Evolutionary conservation across 2,329 filamentous ascomycete species (phyloP).

Genomic region (Aspergillus neoniger): DNA sequence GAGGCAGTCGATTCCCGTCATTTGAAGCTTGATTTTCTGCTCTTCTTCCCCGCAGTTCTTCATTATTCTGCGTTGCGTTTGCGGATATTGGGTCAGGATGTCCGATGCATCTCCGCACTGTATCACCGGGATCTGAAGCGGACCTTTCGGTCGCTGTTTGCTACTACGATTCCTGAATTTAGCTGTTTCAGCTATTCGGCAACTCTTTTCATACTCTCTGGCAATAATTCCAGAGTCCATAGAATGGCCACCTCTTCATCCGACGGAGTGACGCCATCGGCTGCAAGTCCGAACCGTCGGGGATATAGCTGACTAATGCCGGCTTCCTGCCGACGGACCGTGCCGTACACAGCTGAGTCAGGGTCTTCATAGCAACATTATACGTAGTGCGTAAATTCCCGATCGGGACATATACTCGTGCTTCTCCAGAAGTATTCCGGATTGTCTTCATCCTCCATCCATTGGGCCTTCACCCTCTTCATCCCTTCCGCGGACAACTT

Average conservation of each 20-base stretch:
- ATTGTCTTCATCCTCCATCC: background rate
- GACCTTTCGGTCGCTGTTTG: background rate
- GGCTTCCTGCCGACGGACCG: background rate
- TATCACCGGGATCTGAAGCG: background rate
- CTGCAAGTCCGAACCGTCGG: conserved; percentile 12
- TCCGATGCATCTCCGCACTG: background rate
- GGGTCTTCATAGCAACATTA: background rate
- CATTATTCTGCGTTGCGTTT: background rate
- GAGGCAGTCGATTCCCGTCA: background rate
- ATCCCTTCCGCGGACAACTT: background rate
- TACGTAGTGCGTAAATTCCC: background rate
- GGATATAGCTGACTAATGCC: background rate
- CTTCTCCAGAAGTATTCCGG: background rate
- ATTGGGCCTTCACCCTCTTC: background rate
- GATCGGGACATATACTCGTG: background rate
- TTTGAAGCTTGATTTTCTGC: background rate
- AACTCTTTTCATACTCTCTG: background rate
- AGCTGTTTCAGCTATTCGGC: background rate
- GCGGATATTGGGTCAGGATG: background rate
- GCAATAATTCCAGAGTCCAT: background rate
- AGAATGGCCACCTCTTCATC: background rate
- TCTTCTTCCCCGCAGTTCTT: background rate
- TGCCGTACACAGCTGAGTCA: background rate
- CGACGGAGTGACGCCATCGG: conserved; percentile 16
- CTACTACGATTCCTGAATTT: too few relatives aligned